Conservation (phyloP, 164 flowering plant genomes). For the Kalanchoe fedtschenkoi region DNA sequence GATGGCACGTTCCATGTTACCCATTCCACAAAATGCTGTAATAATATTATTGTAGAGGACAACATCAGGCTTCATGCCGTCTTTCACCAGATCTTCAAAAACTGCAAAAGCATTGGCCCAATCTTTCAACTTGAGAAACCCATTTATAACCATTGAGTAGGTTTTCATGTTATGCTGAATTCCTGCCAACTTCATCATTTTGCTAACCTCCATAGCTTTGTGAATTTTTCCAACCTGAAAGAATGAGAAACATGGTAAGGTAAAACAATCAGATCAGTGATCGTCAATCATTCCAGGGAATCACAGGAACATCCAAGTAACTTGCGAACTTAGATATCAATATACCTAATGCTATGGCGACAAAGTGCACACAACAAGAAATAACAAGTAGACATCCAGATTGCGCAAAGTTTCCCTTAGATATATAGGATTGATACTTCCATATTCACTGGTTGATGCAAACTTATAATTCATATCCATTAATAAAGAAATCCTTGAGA, state of each 20-base stretch:
- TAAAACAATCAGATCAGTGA: neutral
- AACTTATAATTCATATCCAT: neutral
- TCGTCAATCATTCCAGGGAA: neutral
- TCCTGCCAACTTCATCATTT: constrained; percentile 60
- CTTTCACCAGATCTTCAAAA: constrained; percentile 71
- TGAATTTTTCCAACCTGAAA: constrained; percentile 74
- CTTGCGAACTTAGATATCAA: neutral
- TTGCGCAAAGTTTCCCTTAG: neutral
- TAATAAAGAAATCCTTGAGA: neutral
- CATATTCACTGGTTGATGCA: neutral
- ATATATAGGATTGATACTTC: neutral
- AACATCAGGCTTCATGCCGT: constrained; percentile 84
- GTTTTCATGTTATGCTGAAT: constrained; percentile 91
- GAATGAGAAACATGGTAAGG: neutral
- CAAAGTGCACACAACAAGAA: neutral
- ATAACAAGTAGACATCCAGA: neutral
- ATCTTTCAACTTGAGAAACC: constrained; percentile 74
- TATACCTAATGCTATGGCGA: neutral
- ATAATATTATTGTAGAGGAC: constrained; percentile 87
- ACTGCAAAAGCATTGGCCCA: constrained; percentile 95
- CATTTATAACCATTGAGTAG: constrained; percentile 90
- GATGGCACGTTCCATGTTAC: constrained; percentile 87
- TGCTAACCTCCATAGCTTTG: constrained; percentile 82
- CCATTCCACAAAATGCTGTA: constrained; percentile 93
- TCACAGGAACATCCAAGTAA: neutral